These are phyloP conservation scores for Calocera cornea DNA, from an alignment of 768 basidiomycete genomes.

Conservation along the genomic window DNA sequence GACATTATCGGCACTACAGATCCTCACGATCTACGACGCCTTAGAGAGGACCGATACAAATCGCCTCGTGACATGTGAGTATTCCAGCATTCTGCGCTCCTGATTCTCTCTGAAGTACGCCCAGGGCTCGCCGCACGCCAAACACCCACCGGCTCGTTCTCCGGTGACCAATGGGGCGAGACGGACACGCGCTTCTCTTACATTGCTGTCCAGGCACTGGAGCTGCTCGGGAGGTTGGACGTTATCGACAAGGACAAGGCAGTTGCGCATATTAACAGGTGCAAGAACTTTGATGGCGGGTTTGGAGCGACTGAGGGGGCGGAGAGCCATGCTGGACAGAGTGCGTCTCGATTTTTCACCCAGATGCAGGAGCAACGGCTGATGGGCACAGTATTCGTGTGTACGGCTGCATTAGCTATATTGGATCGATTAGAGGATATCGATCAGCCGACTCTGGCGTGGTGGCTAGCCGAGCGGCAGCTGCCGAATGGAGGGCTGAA, in stretches of 20 bases:
- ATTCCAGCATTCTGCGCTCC: background rate
- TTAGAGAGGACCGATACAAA: conserved; percentile 49
- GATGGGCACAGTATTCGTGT: conserved; percentile 73
- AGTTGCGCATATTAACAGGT: conserved; percentile 55
- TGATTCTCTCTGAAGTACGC: background rate
- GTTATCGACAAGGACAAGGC: conserved; percentile 53
- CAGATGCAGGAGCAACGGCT: background rate
- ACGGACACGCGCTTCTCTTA: conserved; percentile 83
- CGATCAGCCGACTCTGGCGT: conserved; percentile 64
- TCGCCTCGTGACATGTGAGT: conserved; percentile 8
- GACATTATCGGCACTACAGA: conserved; percentile 86
- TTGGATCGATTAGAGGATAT: conserved; percentile 65
- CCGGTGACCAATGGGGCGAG: conserved; percentile 87
- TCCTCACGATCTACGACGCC: conserved; percentile 73
- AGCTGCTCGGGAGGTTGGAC: conserved; percentile 62
- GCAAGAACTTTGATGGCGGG: conserved; percentile 91
- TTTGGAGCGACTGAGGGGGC: conserved; percentile 76
- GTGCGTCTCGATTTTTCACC: conserved; percentile 28
- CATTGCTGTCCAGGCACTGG: conserved; percentile 70
- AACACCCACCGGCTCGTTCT: conserved; percentile 73
- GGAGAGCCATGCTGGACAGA: conserved; percentile 87
- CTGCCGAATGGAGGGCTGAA: conserved; percentile 88
- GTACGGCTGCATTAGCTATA: conserved; percentile 75
- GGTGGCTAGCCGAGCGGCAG: conserved; percentile 93
- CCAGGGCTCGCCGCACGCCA: conserved; percentile 76